Evolutionary conservation across 176 grass and related monocot genomes (phyloP), one percentile per base, ranked within the genome.

Genomic region (Zoysia pacifica): DNA sequence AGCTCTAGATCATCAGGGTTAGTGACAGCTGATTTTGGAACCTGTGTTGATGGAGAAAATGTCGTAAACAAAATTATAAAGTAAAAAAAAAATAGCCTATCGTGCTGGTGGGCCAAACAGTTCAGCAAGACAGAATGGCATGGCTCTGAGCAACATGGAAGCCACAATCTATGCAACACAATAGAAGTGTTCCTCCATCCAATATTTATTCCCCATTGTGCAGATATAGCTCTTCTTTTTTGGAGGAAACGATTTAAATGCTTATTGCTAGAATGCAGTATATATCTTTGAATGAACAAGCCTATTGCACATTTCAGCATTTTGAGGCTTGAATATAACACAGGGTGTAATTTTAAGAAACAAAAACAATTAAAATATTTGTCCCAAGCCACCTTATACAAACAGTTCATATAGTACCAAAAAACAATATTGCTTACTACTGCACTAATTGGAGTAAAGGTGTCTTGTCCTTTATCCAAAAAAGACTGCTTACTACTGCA

Each of bases 1-100:
- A 98, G 84, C 50, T 98, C 95, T 9, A 98, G 84, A 89, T 94
- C 88, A 58, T 98, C 74, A 0, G 92, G 95, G 73, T 98, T 92
- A 82, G 68, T 28, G 14, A 94, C 86, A 80, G 83, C 81, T 62
- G 90, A 91, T 91, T 91, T 98, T 8, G 95, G 95, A 78, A 94
- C 14, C 95, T 98, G 75, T 77, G 20, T 87, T 48, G 36, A 85
- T 76, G 9, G 7, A 69, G 6, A 80, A 76, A 76, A 0, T 37
- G 67, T 65, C 19, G 28, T 79, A 36, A 78, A 83, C 0, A 2
- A 7, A 58, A 9, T 7, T 58, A 19, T 7, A 8, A 7, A 28
- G 28, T 28, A 60, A 73, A 13, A 42, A 9, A 59, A 56, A 62
- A 7, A 40, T 40, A 39, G 42, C 15, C 20, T 28, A 3, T 72